Evolutionary conservation across 768 basidiomycete species (phyloP).

Genomic region (Suillus decipiens): DNA sequence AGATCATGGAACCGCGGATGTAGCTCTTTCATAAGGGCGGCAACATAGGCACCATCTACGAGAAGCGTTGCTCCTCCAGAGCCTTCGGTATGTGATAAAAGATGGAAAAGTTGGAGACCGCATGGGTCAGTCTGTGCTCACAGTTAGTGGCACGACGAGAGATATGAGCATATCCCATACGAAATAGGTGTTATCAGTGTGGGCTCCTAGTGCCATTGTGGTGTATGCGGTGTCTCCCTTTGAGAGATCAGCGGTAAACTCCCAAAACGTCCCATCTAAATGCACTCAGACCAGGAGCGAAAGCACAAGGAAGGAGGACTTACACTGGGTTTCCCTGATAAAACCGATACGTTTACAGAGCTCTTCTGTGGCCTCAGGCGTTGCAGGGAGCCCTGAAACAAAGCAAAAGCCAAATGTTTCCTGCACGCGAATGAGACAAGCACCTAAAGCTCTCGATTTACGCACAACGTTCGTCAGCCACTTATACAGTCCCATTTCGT

Average conservation of each 20-base stretch:
- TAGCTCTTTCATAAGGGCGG: constrained; percentile 71
- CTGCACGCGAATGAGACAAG: constrained; percentile 40
- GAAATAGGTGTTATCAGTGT: constrained; percentile 72
- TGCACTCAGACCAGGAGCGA: constrained; percentile 37
- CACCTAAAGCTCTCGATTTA: constrained; percentile 13
- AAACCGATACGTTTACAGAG: constrained; percentile 77
- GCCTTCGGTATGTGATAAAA: constrained; percentile 81
- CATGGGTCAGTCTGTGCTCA: constrained; percentile 79
- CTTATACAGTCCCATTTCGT: constrained; percentile 65
- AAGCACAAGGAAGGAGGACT: constrained; percentile 16
- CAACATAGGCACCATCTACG: constrained; percentile 94
- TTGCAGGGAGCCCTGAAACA: constrained; percentile 76
- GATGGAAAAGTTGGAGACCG: constrained; percentile 95
- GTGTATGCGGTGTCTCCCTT: constrained; percentile 97
- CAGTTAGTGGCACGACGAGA: constrained; percentile 17
- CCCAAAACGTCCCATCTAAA: constrained; percentile 94
- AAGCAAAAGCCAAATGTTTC: constrained; percentile 90
- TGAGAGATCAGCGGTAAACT: constrained; percentile 88
- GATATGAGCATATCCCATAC: constrained; percentile 21
- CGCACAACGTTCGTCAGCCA: constrained; percentile 83
- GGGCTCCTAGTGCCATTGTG: constrained; percentile 81
- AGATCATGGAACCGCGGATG: constrained; percentile 71
- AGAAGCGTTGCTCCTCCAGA: constrained; percentile 88
- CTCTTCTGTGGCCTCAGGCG: constrained; percentile 82
- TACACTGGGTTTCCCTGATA: constrained; percentile 85